Percentiles rank a stretch among this genome's conserved stretches.
Evolutionary conservation across 106 monocot genomes (phyloP).

Genomic region (Amphibolis antarctica): DNA sequence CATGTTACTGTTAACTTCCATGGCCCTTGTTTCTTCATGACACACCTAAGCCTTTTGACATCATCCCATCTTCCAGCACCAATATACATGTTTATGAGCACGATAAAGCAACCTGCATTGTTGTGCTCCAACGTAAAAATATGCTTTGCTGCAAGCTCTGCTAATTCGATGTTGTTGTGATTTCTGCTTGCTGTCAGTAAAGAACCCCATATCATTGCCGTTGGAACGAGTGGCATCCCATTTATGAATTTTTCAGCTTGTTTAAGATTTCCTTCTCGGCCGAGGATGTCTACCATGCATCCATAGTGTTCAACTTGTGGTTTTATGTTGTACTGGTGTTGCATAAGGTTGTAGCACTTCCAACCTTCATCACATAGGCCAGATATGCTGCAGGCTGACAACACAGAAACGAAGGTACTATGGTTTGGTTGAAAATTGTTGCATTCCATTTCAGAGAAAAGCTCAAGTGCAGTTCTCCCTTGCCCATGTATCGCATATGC

Average conservation of each 20-base stretch:
- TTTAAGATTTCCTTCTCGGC: conserved; percentile 52
- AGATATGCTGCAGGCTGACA: conserved; percentile 68
- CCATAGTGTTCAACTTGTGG: conserved; percentile 80
- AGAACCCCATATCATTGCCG: conserved; percentile 75
- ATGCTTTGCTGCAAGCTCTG: conserved; percentile 57
- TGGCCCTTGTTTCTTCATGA: conserved; percentile 48
- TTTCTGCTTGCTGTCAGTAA: conserved; percentile 79
- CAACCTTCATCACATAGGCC: conserved; percentile 61
- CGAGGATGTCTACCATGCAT: conserved; percentile 84
- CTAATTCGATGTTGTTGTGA: conserved; percentile 36
- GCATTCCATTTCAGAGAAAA: conserved; percentile 51
- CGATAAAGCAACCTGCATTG: conserved; percentile 79
- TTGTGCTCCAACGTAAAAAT: conserved; percentile 37
- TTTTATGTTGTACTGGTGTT: conserved; percentile 27
- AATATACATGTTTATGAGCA: conserved; percentile 56
- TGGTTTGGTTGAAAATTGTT: conserved; percentile 35
- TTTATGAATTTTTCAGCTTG: conserved; percentile 54
- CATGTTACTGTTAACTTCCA: conserved; percentile 37
- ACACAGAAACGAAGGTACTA: conserved; percentile 54
- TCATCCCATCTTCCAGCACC: conserved; percentile 57
- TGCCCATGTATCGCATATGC: conserved; percentile 69
- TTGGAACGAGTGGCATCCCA: conserved; percentile 46
- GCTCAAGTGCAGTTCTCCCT: conserved; percentile 37
- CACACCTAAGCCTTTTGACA: conserved; percentile 29
- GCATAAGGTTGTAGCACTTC: conserved; percentile 53